phyloP scores from a whole-genome alignment of 208 protist species.

The Lotmaria passim region DNA sequence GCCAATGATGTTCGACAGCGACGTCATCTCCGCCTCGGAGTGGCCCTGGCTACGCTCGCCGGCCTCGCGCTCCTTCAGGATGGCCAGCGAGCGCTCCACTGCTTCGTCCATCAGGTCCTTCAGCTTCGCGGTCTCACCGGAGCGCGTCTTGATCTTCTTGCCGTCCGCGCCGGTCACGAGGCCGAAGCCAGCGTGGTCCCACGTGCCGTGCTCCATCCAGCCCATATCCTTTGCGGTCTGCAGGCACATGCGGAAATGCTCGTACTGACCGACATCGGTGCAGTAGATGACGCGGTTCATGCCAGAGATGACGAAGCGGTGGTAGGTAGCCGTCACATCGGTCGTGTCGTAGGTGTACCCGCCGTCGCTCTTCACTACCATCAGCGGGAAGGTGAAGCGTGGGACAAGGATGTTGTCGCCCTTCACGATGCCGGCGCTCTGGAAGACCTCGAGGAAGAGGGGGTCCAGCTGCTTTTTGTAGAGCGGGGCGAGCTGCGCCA shows the following conservation, averaged over 20 bases:
- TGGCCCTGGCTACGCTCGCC: constrained; percentile 81
- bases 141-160: constrained; percentile 97
- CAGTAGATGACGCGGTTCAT: constrained; percentile 94
- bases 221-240: constrained; percentile 89
- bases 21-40: constrained; percentile 80
- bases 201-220: constrained; percentile 85
- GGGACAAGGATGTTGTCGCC: constrained; percentile 83
- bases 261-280: constrained; percentile 95
- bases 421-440: constrained; percentile 65
- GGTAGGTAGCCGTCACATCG: constrained; percentile 91
- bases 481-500: constrained; percentile 67
- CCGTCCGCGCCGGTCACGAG: constrained; percentile 92
- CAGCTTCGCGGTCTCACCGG: constrained; percentile 95
- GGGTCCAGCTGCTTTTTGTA: constrained; percentile 81
- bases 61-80: constrained; percentile 85
- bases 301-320: constrained; percentile 89
- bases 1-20: constrained; percentile 91
- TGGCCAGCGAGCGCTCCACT: constrained; percentile 77
- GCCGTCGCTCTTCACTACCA: constrained; percentile 96
- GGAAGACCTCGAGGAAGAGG: constrained; percentile 80
- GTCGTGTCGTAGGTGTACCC: constrained; percentile 96
- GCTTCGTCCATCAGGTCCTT: constrained; percentile 97
- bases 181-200: constrained; percentile 95
- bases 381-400: constrained; percentile 93
- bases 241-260: constrained; percentile 94